A percentile compares a stretch with the other conserved stretches of the same genome.
These are phyloP conservation scores for Neurospora pannonica DNA, from an alignment of 495 filamentous ascomycete genomes.

Conservation along the genomic window DNA sequence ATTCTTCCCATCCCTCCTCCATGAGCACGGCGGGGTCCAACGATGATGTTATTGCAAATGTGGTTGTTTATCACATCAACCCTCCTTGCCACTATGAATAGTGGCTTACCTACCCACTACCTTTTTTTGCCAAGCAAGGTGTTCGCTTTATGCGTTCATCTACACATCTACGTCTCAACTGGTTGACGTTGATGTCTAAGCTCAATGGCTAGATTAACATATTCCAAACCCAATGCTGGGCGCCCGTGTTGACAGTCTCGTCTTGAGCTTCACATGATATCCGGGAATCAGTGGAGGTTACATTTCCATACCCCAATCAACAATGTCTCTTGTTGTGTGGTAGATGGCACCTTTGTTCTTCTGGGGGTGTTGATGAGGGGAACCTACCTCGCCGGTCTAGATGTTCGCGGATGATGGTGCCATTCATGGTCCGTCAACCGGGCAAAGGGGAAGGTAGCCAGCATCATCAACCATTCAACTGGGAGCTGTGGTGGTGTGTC, in stretches of 20 bases:
- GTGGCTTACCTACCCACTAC: neutral
- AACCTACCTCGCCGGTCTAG: neutral
- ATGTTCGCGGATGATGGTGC: neutral
- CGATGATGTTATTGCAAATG: neutral
- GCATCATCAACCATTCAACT: neutral
- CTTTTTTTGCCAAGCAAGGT: neutral
- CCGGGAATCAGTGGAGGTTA: slow-evolving; percentile 43
- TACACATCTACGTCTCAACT: neutral
- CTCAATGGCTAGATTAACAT: slow-evolving; percentile 30
- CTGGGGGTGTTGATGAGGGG: neutral
- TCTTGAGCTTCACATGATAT: slow-evolving; percentile 34
- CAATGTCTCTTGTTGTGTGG: neutral
- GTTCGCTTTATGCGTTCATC: neutral
- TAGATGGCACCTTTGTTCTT: neutral
- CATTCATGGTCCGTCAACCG: neutral
- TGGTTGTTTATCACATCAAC: neutral
- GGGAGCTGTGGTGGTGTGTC: neutral
- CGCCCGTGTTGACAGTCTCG: slow-evolving; percentile 37
- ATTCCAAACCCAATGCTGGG: slow-evolving; percentile 37
- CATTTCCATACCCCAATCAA: slow-evolving; percentile 12
- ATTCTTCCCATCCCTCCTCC: neutral
- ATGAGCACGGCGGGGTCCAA: neutral
- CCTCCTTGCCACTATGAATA: neutral
- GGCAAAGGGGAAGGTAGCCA: neutral
- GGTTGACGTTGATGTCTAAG: slow-evolving; percentile 32